Percentiles rank a stretch among this genome's conserved stretches.
Conservation (phyloP, 805 yeast genomes). For the Starmerella geochares region DNA sequence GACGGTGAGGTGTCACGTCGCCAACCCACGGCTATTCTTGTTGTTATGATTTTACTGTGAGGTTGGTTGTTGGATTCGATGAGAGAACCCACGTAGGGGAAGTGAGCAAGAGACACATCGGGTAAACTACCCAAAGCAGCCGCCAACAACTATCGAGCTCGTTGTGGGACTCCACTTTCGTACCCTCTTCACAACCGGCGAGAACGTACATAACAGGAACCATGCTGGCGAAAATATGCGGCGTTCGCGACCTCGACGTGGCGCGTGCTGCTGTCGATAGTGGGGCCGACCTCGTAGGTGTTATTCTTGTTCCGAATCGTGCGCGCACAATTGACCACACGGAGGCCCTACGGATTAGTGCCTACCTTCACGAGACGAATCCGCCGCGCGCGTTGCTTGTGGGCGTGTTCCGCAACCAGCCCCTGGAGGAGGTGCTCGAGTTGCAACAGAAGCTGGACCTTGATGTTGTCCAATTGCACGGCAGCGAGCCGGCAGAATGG, state of each 20-base stretch:
- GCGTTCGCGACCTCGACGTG: conserved; percentile 55
- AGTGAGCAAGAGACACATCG: neutral
- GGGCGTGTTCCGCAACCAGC: conserved; percentile 85
- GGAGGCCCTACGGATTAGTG: conserved; percentile 41
- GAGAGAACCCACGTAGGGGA: neutral
- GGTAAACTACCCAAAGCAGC: neutral
- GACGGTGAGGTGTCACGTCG: neutral
- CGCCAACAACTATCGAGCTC: neutral
- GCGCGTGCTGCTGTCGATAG: conserved; percentile 58
- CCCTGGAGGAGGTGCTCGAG: conserved; percentile 47
- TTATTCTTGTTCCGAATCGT: conserved; percentile 76
- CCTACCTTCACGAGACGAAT: conserved; percentile 25
- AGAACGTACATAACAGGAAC: too few species aligned
- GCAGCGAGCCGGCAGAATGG: conserved; percentile 50
- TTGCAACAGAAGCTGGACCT: conserved; percentile 38
- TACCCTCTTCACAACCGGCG: too few species aligned
- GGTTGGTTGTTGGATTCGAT: neutral
- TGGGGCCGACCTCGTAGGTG: conserved; percentile 74
- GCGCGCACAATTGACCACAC: conserved; percentile 52
- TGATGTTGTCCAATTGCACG: conserved; percentile 85
- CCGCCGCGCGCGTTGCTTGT: conserved; percentile 39
- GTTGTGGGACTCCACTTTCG: too few species aligned
- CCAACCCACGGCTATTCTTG: neutral
- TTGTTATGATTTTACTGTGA: too few species aligned
- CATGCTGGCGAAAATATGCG: conserved; percentile 74